Percentiles rank a stretch among this genome's conserved stretches.
Evolutionary conservation across 129 eudicot species (phyloP).

Genomic region (Cynara cardunculus): DNA sequence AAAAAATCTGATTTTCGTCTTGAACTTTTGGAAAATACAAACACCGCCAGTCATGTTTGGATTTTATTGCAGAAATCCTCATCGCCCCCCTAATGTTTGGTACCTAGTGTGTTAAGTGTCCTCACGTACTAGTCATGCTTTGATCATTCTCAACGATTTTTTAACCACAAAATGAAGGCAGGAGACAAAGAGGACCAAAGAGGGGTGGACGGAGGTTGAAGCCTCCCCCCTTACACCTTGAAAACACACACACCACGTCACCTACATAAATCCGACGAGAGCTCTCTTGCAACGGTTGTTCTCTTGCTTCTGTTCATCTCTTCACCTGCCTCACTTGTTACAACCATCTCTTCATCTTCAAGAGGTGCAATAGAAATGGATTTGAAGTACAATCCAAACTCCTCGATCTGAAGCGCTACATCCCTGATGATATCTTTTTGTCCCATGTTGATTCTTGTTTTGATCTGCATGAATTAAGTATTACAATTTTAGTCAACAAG

Average conservation of each 20-base stretch:
- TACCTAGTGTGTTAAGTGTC: neutral
- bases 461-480: neutral
- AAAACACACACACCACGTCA: too few relatives aligned
- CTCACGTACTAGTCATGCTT: neutral
- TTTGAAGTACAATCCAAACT: neutral
- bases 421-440: neutral
- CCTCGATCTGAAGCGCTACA: neutral
- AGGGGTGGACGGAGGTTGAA: too few relatives aligned
- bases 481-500: neutral
- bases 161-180: too few relatives aligned
- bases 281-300: neutral
- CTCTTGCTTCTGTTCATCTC: neutral
- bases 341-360: neutral
- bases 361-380: neutral
- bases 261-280: too few relatives aligned
- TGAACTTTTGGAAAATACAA: too few relatives aligned
- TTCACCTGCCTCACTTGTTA: neutral
- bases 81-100: neutral
- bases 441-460: neutral
- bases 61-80: neutral
- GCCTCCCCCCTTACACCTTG: too few relatives aligned
- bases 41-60: too few relatives aligned
- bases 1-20: neutral
- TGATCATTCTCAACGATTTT: too few relatives aligned
- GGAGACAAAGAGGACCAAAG: too few relatives aligned